Evolutionary conservation across 2,329 filamentous ascomycete species (phyloP).

Genomic region (Penicillium crustosum): DNA sequence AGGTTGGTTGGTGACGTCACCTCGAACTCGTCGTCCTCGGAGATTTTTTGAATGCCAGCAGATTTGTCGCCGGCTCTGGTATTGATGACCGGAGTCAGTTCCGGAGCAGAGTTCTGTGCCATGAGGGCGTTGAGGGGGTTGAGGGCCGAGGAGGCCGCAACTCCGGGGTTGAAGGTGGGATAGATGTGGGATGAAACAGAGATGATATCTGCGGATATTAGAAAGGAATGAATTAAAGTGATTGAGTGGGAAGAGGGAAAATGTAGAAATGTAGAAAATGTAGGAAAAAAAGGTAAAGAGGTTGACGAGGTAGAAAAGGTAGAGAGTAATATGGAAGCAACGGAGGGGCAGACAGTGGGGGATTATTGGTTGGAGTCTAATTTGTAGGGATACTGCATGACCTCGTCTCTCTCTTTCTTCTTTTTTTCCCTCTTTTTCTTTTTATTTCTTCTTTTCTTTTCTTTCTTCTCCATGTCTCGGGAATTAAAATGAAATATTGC

Average conservation of each 20-base stretch:
- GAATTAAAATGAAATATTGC: background rate
- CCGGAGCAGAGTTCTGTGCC: slow-evolving; percentile 71
- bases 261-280: background rate
- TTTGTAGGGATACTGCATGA: slow-evolving; percentile 10
- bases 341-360: slow-evolving; percentile 11
- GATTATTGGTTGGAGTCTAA: slow-evolving; percentile 11
- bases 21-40: slow-evolving; percentile 81
- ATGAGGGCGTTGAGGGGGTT: slow-evolving; percentile 46
- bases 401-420: background rate
- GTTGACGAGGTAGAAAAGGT: slow-evolving; percentile 1
- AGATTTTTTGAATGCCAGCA: slow-evolving; percentile 61
- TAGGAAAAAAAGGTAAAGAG: background rate
- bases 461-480: background rate
- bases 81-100: slow-evolving; percentile 77
- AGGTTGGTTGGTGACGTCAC: slow-evolving; percentile 72
- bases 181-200: slow-evolving; percentile 40
- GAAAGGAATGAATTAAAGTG: slow-evolving; percentile 15
- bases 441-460: background rate
- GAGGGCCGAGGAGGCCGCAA: slow-evolving; percentile 29
- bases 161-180: slow-evolving; percentile 29
- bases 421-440: slow-evolving; percentile 4
- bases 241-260: background rate
- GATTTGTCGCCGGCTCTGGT: slow-evolving; percentile 67
- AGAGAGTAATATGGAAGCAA: background rate
- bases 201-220: background rate